Base-by-base conservation (phyloP, 345 rosid genomes). In the Pugionium dolabratum region DNA sequence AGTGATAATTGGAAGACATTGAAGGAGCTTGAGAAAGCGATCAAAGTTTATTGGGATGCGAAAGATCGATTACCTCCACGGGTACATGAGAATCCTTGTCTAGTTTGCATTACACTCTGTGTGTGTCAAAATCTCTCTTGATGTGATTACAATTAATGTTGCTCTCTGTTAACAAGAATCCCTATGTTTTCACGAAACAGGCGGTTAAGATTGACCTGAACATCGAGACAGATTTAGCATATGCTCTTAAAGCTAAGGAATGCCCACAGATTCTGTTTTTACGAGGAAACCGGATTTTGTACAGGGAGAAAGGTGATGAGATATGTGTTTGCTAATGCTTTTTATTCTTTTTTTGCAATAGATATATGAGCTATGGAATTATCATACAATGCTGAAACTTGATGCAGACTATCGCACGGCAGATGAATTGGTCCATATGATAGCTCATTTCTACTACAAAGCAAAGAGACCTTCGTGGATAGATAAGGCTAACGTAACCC, bases 11-110 rank as follows among this genome's bases (percentile, higher is more conserved):
- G 98, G 96, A 87, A 83, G 75, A 83, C 87, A 53, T 70, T 92
- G 79, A 84, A 89, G 81, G 95, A 84, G 84, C 83, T 92, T 51
- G 96, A 89, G 82, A 82, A 82, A 76, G 98, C 98, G 2, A 74
- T 84, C 54, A 77, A 83, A 77, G 88, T 89, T 50, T 89, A 89
- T 33, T 85, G 98, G 96, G 73, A 71, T 34, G 77, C 88, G 5
- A 92, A 86, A 74, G 96, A 92, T 76, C 84, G 88, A 46, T 71
- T 87, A 73, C 98, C 98, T 26, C 98, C 98, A 65, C 79, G 96
- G 81, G 98, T 89, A 87, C 27, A 48, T 52, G 30, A 30, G 5
- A 58, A 44, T 4, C 48, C 18, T 57, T 48, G 26, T 50, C 11
- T 67, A 5, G 7, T 41, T 40, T 31, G 69, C 39, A 11, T 50